Conservation (phyloP, 805 yeast genomes). For the Candida ipomoeae region DNA sequence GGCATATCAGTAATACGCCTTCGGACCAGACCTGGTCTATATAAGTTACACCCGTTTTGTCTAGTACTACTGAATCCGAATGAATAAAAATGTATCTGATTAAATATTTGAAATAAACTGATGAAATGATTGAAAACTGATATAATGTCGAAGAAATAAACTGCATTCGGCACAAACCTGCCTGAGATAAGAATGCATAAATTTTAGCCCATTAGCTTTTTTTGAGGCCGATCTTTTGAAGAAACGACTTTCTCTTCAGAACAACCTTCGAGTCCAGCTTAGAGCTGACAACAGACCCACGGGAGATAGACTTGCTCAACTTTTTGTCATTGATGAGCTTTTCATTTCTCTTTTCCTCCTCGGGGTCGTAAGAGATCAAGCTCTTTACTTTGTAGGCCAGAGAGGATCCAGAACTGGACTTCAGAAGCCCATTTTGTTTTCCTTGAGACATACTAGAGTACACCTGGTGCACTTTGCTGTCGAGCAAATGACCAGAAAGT, state of each 20-base stretch:
- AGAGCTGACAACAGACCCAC: conserved; percentile 10
- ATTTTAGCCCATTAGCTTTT: conserved; percentile 9
- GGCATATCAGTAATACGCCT: no score
- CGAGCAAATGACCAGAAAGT: conserved; percentile 14
- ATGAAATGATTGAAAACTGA: neutral
- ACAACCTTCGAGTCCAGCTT: conserved; percentile 5
- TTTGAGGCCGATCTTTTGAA: conserved; percentile 25
- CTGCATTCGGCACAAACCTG: neutral
- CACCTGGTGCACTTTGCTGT: conserved; percentile 34
- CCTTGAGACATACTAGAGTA: conserved; percentile 19
- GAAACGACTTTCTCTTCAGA: conserved; percentile 19
- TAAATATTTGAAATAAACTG: no score
- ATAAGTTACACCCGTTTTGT: no score
- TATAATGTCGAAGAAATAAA: neutral
- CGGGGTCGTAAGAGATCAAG: conserved; percentile 33
- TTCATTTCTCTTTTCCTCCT: conserved; percentile 24
- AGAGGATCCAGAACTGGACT: conserved; percentile 12
- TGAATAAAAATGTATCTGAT: no score
- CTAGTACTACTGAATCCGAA: no score
- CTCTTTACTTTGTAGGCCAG: conserved; percentile 40
- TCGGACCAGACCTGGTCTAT: no score
- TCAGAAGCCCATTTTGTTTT: conserved; percentile 8
- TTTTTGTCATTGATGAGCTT: conserved; percentile 14
- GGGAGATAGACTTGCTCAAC: conserved; percentile 13
- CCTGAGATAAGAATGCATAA: neutral